A percentile compares a stretch with the other conserved stretches of the same genome.
Conservation (phyloP, 1,284 basidiomycete genomes). For the Thelephora terrestris region DNA sequence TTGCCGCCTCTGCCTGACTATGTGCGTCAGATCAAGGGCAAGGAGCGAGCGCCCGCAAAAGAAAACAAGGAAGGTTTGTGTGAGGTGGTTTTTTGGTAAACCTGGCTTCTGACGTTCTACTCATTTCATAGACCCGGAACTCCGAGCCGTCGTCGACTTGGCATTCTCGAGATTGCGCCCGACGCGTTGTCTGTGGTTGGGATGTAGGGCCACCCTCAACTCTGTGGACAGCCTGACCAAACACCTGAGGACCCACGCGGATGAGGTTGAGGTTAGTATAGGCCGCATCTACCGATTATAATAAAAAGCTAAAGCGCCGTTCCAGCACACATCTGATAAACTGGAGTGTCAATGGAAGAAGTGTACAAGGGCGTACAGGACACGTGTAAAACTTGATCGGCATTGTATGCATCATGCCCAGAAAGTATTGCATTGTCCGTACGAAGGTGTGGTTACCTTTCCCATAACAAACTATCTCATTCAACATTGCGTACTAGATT, state of each 20-base stretch:
- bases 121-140: conserved; percentile 27
- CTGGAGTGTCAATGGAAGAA: conserved; percentile 2
- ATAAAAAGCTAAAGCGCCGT: conserved; percentile 9
- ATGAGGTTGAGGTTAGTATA: conserved; percentile 16
- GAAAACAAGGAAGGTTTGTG: conserved; percentile 3
- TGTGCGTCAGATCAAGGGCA: conserved; percentile 13
- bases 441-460: conserved; percentile 25
- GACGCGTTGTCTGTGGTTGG: conserved; percentile 46
- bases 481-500: conserved; percentile 5
- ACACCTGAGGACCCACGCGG: conserved; percentile 42
- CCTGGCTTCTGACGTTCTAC: neutral
- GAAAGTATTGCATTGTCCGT: conserved; percentile 34
- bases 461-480: neutral
- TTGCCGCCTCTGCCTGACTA: conserved; percentile 19
- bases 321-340: conserved; percentile 3
- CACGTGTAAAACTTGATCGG: conserved; percentile 18
- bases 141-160: conserved; percentile 28
- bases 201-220: conserved; percentile 45
- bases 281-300: conserved; percentile 15
- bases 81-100: neutral
- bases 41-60: conserved; percentile 6
- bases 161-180: conserved; percentile 37
- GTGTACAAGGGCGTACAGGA: conserved; percentile 6
- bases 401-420: conserved; percentile 39
- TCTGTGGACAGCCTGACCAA: conserved; percentile 35